Conservation (phyloP, 192 early-diverging fungal species). For the Coemansia sp. region DNA sequence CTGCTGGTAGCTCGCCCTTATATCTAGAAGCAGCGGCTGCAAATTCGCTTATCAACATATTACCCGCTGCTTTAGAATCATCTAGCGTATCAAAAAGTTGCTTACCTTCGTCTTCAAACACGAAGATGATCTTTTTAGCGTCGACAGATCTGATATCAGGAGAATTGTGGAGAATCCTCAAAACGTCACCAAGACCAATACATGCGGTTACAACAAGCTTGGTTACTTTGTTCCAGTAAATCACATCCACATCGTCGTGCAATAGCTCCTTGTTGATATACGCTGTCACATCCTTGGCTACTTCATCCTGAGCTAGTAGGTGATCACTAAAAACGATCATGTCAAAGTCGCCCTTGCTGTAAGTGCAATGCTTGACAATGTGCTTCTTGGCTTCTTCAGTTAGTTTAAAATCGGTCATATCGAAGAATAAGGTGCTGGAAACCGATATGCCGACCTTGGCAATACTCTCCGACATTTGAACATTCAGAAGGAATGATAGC, state of each 20-base stretch:
- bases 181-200: not conserved
- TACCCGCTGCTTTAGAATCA: not conserved
- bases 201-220: not conserved
- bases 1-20: not conserved
- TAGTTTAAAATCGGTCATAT: not conserved
- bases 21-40: not conserved
- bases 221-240: not conserved
- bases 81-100: not conserved
- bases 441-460: not conserved
- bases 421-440: not conserved
- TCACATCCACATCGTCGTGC: not conserved
- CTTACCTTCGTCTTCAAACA: not conserved
- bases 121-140: not conserved
- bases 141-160: not conserved
- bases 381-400: not conserved
- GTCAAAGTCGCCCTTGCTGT: not conserved
- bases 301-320: not conserved
- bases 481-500: not conserved
- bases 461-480: not conserved
- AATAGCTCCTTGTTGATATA: constrained; percentile 2
- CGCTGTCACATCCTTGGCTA: not conserved
- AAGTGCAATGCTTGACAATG: not conserved
- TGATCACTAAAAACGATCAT: not conserved
- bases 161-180: not conserved
- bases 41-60: not conserved